Evolutionary conservation across 306 rosid species (phyloP).

Genomic region (Alnus rubra): DNA sequence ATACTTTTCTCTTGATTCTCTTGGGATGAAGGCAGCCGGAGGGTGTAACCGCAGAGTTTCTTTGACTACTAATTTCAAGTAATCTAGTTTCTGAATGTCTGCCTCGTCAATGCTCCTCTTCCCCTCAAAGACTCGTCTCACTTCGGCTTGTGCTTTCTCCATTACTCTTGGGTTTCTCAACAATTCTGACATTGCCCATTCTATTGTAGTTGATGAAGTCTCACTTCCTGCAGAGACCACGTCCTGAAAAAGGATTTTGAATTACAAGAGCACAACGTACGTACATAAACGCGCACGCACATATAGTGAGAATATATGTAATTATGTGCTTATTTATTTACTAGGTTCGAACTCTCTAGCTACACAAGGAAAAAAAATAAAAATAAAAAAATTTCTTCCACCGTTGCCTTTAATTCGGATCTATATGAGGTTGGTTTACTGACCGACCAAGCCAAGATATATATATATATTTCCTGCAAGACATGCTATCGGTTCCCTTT

Average conservation of each 20-base stretch:
- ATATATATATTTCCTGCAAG: no score
- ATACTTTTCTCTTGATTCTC: slow-evolving; percentile 28
- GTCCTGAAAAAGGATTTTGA: neutral
- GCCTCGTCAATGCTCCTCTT: slow-evolving; percentile 13
- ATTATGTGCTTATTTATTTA: no score
- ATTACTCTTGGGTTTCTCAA: slow-evolving; percentile 25
- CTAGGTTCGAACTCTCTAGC: no score
- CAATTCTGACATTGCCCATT: slow-evolving; percentile 24
- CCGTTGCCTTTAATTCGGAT: no score
- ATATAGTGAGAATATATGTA: no score
- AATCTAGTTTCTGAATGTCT: slow-evolving; percentile 26
- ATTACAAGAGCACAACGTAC: no score
- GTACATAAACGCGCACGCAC: no score
- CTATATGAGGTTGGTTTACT: no score
- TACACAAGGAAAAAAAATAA: no score
- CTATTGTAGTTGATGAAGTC: slow-evolving; percentile 5
- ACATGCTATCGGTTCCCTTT: no score
- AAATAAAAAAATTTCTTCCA: no score
- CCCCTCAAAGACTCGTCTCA: slow-evolving; percentile 11
- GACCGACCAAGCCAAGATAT: no score
- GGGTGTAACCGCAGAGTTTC: slow-evolving; percentile 45
- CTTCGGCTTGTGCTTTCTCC: slow-evolving; percentile 39
- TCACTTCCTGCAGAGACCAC: slow-evolving; percentile 8
- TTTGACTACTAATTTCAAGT: slow-evolving; percentile 38
- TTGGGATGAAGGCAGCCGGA: slow-evolving; percentile 27